Conservation (phyloP, 2,329 filamentous ascomycete genomes). For the Alternaria metachromatica region DNA sequence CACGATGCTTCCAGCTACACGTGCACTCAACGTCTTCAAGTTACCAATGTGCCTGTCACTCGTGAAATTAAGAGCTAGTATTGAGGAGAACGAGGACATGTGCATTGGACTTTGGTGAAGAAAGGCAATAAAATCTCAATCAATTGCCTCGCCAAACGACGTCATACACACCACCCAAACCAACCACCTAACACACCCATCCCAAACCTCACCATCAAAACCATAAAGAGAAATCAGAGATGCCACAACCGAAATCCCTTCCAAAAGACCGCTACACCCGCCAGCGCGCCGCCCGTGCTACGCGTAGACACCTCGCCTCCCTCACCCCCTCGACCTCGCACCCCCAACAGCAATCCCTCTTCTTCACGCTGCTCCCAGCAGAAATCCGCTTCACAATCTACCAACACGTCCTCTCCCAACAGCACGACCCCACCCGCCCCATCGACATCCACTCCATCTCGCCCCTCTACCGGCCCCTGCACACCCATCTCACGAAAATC, state of each 20-base stretch:
- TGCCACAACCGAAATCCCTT: neutral
- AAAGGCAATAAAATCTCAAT: neutral
- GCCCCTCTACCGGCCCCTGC: constrained; percentile 27
- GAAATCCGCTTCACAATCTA: constrained; percentile 32
- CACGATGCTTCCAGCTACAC: neutral
- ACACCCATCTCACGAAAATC: constrained; percentile 37
- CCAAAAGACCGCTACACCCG: constrained; percentile 16
- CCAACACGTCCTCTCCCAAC: constrained; percentile 22
- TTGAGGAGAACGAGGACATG: accelerated
- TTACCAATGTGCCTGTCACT: neutral
- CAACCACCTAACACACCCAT: neutral
- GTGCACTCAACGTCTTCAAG: neutral
- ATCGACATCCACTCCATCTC: constrained; percentile 14
- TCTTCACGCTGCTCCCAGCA: constrained; percentile 32
- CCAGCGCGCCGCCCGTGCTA: constrained; percentile 18
- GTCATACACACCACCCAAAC: neutral
- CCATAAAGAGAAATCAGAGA: neutral
- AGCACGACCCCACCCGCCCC: constrained; percentile 6
- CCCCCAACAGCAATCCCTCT: constrained; percentile 26
- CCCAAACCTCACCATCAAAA: neutral
- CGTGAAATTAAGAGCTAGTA: neutral
- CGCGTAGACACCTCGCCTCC: constrained; percentile 21
- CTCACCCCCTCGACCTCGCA: constrained; percentile 27
- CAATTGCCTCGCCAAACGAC: neutral
- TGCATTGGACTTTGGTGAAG: accelerated